A percentile compares a stretch with the other conserved stretches of the same genome.
Evolutionary conservation across 2,329 filamentous ascomycete species (phyloP).

Genomic region (Davidsoniella virescens): DNA sequence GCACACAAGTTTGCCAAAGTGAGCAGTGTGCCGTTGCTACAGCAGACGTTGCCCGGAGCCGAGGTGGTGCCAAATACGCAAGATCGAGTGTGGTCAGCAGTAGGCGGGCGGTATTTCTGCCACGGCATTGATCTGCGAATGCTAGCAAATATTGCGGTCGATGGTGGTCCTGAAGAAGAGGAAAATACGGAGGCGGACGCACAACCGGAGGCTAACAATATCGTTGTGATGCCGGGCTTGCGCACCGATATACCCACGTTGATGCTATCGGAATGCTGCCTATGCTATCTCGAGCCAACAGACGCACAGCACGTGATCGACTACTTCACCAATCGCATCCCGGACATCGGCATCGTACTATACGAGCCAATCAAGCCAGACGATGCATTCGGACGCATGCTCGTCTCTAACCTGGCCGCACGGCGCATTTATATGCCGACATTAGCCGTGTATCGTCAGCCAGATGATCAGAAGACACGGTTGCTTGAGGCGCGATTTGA

Average conservation of each 20-base stretch:
- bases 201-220: no score
- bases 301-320: slow-evolving; percentile 48
- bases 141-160: slow-evolving; percentile 20
- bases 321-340: slow-evolving; percentile 42
- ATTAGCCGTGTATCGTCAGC: slow-evolving; percentile 52
- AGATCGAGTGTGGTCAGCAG: slow-evolving; percentile 11
- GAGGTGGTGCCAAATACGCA: slow-evolving; percentile 3
- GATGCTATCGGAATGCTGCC: slow-evolving; percentile 84
- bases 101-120: slow-evolving; percentile 32
- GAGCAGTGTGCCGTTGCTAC: slow-evolving; percentile 29
- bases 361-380: slow-evolving; percentile 81
- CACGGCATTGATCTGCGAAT: slow-evolving; percentile 57
- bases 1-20: slow-evolving; percentile 43
- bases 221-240: slow-evolving; percentile 24
- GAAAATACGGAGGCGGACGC: background rate
- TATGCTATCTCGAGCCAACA: slow-evolving; percentile 64
- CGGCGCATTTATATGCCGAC: slow-evolving; percentile 76
- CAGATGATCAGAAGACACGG: slow-evolving; percentile 51
- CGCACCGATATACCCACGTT: slow-evolving; percentile 55
- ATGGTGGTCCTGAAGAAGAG: no score
- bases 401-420: slow-evolving; percentile 76
- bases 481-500: slow-evolving; percentile 51
- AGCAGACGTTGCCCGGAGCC: slow-evolving; percentile 23
- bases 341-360: slow-evolving; percentile 44
- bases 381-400: slow-evolving; percentile 78